These are phyloP conservation scores for Lachancea mirantina DNA, from an alignment of 805 yeast species.

Conservation along the genomic window DNA sequence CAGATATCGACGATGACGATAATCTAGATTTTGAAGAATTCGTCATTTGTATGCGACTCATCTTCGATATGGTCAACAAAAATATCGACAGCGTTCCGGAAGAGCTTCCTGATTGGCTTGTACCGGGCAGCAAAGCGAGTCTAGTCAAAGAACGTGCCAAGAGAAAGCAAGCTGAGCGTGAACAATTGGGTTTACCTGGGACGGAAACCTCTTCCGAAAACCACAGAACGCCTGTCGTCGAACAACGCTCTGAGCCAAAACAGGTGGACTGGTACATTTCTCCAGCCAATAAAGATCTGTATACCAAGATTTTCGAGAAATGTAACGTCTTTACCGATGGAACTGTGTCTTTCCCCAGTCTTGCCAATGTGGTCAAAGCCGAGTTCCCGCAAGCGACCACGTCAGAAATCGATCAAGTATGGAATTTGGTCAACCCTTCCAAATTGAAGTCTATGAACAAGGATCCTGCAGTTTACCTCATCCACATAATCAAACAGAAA, in stretches of 20 bases:
- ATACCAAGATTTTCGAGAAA: constrained; percentile 63
- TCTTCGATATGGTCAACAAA: constrained; percentile 85
- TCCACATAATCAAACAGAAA: constrained; percentile 87
- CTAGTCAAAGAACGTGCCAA: constrained; percentile 80
- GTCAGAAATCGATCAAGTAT: constrained; percentile 79
- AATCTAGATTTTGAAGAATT: constrained; percentile 93
- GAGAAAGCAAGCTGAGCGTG: constrained; percentile 25
- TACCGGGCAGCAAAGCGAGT: constrained; percentile 84
- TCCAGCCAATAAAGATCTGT: constrained; percentile 72
- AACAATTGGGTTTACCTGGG: neutral
- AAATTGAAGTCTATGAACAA: constrained; percentile 82
- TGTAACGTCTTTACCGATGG: constrained; percentile 66
- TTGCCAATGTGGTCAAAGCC: constrained; percentile 54
- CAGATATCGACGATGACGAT: constrained; percentile 92
- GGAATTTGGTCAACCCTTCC: constrained; percentile 93
- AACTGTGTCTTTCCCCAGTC: constrained; percentile 64
- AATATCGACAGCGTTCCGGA: constrained; percentile 54
- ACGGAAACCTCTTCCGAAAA: neutral
- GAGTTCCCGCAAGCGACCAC: constrained; percentile 69
- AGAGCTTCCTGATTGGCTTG: constrained; percentile 81
- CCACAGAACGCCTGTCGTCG: neutral
- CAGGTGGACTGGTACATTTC: constrained; percentile 98
- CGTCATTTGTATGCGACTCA: constrained; percentile 93
- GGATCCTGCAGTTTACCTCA: constrained; percentile 82
- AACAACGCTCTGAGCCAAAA: constrained; percentile 16